Conservation (phyloP, 306 rosid genomes). For the Gynostemma pentaphyllum region DNA sequence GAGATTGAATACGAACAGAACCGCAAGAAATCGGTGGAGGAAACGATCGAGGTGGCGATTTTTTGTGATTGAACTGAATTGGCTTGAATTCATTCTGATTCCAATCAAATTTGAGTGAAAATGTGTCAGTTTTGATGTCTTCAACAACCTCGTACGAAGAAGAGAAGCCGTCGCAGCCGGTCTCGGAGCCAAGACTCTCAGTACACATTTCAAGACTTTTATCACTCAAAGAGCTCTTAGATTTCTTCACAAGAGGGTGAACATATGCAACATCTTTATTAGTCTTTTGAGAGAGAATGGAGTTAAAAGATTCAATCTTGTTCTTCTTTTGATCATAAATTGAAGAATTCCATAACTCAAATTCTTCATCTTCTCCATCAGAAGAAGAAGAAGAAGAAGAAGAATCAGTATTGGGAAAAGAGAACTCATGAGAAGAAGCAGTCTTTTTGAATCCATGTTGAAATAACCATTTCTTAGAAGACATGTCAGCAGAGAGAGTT, state of each 20-base stretch:
- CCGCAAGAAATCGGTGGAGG: conserved; percentile 13
- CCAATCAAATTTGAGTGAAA: background rate
- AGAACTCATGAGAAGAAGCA: conserved; percentile 39
- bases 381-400: conserved; percentile 21
- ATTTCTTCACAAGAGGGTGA: conserved; percentile 69
- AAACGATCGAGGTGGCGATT: conserved; percentile 6
- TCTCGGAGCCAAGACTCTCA: conserved; percentile 90
- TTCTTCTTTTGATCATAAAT: conserved; percentile 19
- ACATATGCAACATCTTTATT: conserved; percentile 33
- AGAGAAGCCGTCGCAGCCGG: conserved; percentile 64
- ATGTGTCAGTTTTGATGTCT: conserved; percentile 8
- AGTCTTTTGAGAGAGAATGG: conserved; percentile 35
- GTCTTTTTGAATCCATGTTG: conserved; percentile 39
- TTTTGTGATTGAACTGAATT: conserved; percentile 1
- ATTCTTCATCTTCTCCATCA: conserved; percentile 19
- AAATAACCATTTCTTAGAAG: conserved; percentile 59
- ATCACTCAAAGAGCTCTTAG: conserved; percentile 36
- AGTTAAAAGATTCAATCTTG: conserved; percentile 32
- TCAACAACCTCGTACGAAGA: conserved; percentile 30
- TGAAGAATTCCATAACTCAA: conserved; percentile 38
- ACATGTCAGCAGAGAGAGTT: conserved; percentile 92
- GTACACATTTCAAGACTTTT: conserved; percentile 78
- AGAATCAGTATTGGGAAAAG: conserved; percentile 10
- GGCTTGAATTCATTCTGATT: conserved; percentile 17
- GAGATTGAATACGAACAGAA: conserved; percentile 2